Base-by-base conservation (phyloP, 148 eudicot species). In the Oxyria digyna region DNA sequence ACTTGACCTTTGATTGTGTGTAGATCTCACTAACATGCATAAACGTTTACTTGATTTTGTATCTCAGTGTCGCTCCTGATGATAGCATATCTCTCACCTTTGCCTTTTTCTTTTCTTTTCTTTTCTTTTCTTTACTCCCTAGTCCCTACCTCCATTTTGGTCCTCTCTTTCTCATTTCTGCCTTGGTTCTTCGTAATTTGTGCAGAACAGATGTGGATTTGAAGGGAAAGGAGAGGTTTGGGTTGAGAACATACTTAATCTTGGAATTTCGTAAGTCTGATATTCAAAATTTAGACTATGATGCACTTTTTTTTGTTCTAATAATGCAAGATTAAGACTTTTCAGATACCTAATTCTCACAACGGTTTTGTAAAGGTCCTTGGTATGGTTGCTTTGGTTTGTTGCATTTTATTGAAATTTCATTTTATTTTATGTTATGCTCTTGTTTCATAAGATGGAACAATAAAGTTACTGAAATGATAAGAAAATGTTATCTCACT, bases 161-260 rank as follows among this genome's bases (percentile, higher is more conserved):
- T 14, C 38, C 64, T 14, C 64, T 14, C 27, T 62, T 3, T 71
- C 35, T 20, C 32, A 6, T 55, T 46, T 73, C 38, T 14, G 14
- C 43, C 50, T 62, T 69, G 40, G 10, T 50, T 69, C 31, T 41
- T 62, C 40, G 54, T 71, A 42, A 32, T 31, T 59, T 79, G 42
- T 78, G 74, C 96, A 94, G 99, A 94, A 88, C 71, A 90, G 99
- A 76, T 90, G 97, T 82, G 97, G 96, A 79, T 94, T 94, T 77
- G 96, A 90, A 80, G 92, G 85, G 62, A 94, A 79, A 83, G 97
- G 97, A 45, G 99, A 88, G 72, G 88, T 94, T 74, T 94, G 99
- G 99, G 97, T 89, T 50, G 80, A 87, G 71, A 85, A 84, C 79
- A 87, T 91, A 77, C 91, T 94, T 46, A 94, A 94, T 76, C 92